These are phyloP conservation scores for Eucalyptus regnans DNA, from an alignment of 345 rosid species.

Conservation along the genomic window DNA sequence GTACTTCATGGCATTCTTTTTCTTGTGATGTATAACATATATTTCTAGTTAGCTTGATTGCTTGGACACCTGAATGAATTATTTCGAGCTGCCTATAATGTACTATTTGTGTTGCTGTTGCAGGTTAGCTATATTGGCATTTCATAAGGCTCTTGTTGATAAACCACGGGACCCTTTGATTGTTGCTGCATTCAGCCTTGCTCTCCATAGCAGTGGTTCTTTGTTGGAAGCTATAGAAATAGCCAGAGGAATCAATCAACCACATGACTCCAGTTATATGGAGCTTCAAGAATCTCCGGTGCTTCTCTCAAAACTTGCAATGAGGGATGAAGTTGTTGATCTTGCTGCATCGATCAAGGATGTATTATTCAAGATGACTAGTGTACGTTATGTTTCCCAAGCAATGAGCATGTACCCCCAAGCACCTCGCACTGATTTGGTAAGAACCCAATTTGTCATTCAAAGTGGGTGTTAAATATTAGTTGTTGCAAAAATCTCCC, in stretches of 20 bases:
- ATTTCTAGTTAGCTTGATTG: not conserved
- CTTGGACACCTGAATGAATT: not conserved
- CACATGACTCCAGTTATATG: constrained; percentile 27
- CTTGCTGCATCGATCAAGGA: constrained; percentile 44
- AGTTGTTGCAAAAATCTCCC: not conserved
- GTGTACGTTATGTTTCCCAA: constrained; percentile 48
- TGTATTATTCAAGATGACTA: constrained; percentile 46
- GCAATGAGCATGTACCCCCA: constrained; percentile 31
- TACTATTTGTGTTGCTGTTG: not conserved
- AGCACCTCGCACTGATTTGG: constrained; percentile 83
- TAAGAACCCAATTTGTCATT: constrained; percentile 4
- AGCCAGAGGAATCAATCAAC: constrained; percentile 36
- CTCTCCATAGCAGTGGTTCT: constrained; percentile 75
- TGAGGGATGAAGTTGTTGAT: constrained; percentile 46
- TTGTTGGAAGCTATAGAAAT: constrained; percentile 54
- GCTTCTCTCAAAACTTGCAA: constrained; percentile 2
- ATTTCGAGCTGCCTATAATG: not conserved
- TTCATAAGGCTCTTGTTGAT: constrained; percentile 64
- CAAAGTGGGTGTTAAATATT: not conserved
- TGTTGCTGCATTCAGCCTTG: constrained; percentile 71
- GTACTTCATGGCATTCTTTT: not conserved
- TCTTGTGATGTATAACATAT: not conserved
- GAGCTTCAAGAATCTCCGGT: constrained; percentile 32
- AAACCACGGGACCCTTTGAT: constrained; percentile 68
- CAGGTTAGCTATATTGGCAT: constrained; percentile 79